A percentile compares a stretch with the other conserved stretches of the same genome.
Conservation (phyloP, 2,329 filamentous ascomycete species). For the Colletotrichum euphorbiae region DNA sequence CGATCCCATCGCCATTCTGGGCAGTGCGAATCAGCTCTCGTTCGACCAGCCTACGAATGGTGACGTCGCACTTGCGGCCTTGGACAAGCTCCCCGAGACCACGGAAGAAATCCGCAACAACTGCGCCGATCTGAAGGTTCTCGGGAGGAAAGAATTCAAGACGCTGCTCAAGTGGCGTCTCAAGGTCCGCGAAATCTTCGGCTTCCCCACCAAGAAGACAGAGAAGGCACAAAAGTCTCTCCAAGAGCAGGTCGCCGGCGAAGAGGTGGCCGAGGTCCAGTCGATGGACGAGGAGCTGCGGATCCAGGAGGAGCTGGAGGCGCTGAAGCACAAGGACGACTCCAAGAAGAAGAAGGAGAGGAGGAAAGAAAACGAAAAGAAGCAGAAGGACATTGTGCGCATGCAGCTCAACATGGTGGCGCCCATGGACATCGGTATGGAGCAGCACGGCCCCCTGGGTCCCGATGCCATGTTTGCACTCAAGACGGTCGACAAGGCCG, state of each 20-base stretch:
- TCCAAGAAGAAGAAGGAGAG: conserved; percentile 84
- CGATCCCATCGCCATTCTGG: conserved; percentile 93
- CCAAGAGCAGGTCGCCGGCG: conserved; percentile 58
- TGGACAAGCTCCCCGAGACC: conserved; percentile 88
- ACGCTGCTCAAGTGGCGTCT: conserved; percentile 89
- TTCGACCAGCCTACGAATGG: conserved; percentile 84
- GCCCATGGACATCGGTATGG: conserved; percentile 94
- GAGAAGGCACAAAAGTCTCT: conserved; percentile 43
- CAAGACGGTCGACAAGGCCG: conserved; percentile 82
- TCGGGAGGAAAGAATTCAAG: conserved; percentile 96
- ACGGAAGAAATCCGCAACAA: conserved; percentile 83
- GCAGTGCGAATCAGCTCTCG: conserved; percentile 83
- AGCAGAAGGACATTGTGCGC: conserved; percentile 92
- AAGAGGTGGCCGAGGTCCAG: conserved; percentile 85
- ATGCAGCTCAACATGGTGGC: conserved; percentile 98
- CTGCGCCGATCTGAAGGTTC: conserved; percentile 86
- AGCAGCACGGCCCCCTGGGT: conserved; percentile 82
- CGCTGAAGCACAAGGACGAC: conserved; percentile 82
- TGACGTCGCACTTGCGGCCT: conserved; percentile 86
- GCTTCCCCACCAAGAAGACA: conserved; percentile 81
- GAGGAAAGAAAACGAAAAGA: conserved; percentile 90
- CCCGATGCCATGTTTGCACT: conserved; percentile 89
- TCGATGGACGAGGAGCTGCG: conserved; percentile 95
- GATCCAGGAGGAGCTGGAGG: conserved; percentile 88
- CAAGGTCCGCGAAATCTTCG: conserved; percentile 90